Evolutionary conservation across 75 land plant genomes (phyloP), one percentile per base, ranked within the genome.

Genomic region (Larix kaempferi): DNA sequence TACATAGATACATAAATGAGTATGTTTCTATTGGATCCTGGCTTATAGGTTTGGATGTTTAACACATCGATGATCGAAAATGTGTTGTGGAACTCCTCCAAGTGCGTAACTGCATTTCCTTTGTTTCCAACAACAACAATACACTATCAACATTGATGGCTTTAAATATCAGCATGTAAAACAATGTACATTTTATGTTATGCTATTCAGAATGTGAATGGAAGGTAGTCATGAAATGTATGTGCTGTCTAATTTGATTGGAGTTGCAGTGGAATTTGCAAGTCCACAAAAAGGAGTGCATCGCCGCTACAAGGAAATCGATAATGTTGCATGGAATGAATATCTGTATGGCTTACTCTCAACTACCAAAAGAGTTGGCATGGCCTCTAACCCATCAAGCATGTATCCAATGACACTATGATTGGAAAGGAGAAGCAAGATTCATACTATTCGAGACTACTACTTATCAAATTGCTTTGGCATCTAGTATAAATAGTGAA

Each of bases 241-340:
- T 91, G 93, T 54, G 67, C 86, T 37, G 91, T 93, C 59, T 87
- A 91, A 54, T 93, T 93, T 77, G 93, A 93, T 82, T 93, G 95
- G 95, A 81, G 81, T 73, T 93, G 95, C 88, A 93, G 93, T 77
- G 95, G 93, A 13, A 93, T 93, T 22, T 93, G 93, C 82, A 89
- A 86, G 59, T 93, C 93, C 1, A 88, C 86, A 37, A 89, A 93
- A 57, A 87, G 73, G 56, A 59, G 95, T 93, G 26, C 95, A 93
- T 63, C 71, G 75, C 19, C 82, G 23, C 29, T 93, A 93, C 74
- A 88, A 87, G 52, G 95, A 91, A 81, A 94, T 84, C 56, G 82
- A 86, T 12, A 83, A 71, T 26, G 89, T 85, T 73, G 86, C 86
- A 59, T 92, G 90, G 92, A 86, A 66, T 65, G 74, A 79, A 22